Evolutionary conservation across 352 stramenopile species (phyloP).

Genomic region (Pythium sp.): DNA sequence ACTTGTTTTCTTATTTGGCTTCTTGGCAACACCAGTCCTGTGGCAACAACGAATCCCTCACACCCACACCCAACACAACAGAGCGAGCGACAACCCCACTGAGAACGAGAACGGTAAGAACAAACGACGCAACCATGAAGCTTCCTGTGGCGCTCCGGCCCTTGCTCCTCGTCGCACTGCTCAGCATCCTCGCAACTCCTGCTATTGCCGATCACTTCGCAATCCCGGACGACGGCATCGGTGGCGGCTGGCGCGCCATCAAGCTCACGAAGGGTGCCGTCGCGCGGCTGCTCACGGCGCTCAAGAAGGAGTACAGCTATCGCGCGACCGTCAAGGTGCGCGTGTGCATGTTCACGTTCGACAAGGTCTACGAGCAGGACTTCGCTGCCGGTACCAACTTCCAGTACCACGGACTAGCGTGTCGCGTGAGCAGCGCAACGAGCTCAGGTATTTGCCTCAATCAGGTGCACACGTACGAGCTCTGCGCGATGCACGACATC

Average conservation of each 20-base stretch:
- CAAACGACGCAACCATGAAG: not conserved
- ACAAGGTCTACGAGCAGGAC: constrained; percentile 83
- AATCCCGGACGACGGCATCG: not conserved
- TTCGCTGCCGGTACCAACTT: constrained; percentile 9
- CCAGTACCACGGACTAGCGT: constrained; percentile 13
- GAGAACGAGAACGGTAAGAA: not conserved
- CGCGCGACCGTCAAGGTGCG: constrained; percentile 92
- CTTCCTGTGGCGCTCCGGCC: not conserved
- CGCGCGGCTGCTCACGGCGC: constrained; percentile 1
- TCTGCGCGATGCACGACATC: constrained; percentile 14
- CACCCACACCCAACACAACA: not conserved
- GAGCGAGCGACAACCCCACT: not conserved
- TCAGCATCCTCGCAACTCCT: not conserved
- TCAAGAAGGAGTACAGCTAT: constrained; percentile 38
- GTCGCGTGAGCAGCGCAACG: not conserved
- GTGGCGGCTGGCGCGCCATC: constrained; percentile 2
- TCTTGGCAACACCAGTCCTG: not conserved
- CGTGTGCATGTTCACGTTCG: constrained; percentile 83
- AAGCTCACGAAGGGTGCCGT: constrained; percentile 7
- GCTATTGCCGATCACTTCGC: not conserved
- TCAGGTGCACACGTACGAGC: constrained; percentile 1
- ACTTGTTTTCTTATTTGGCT: not conserved
- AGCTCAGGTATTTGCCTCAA: not conserved
- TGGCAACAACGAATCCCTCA: not conserved
- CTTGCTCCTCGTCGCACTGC: not conserved